These are phyloP conservation scores for Sarocladium oryzae DNA, from an alignment of 2,329 filamentous ascomycete genomes.

Conservation along the genomic window DNA sequence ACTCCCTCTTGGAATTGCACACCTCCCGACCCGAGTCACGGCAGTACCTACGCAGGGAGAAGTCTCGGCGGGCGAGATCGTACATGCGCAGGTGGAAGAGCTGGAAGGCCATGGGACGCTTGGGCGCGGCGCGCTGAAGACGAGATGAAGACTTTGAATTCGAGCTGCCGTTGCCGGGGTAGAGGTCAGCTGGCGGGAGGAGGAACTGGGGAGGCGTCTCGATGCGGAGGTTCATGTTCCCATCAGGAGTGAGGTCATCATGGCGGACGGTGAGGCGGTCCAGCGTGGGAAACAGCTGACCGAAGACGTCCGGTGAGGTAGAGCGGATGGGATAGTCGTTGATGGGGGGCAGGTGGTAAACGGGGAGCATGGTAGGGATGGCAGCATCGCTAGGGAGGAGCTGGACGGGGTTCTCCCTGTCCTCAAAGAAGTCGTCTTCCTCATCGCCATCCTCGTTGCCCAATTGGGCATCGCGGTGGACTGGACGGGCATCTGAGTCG, in stretches of 20 bases:
- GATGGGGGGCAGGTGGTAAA: conserved; percentile 55
- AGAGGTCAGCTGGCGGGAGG: background rate
- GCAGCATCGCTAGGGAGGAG: conserved; percentile 23
- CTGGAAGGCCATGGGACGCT: conserved; percentile 54
- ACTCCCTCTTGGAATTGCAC: conserved; percentile 73
- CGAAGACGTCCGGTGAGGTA: conserved; percentile 77
- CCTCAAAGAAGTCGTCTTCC: conserved; percentile 19
- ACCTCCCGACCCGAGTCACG: conserved; percentile 90
- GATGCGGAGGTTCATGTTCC: conserved; percentile 92
- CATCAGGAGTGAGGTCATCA: conserved; percentile 83
- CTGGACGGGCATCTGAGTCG: conserved; percentile 15
- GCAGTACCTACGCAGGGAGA: conserved; percentile 86
- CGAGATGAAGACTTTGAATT: background rate
- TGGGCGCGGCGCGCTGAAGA: conserved; percentile 41
- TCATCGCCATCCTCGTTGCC: conserved; percentile 22
- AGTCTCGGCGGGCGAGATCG: conserved; percentile 77
- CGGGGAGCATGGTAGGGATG: conserved; percentile 46
- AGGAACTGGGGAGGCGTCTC: conserved; percentile 48
- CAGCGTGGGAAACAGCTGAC: conserved; percentile 77
- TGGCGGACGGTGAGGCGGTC: conserved; percentile 78
- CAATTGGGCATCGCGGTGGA: conserved; percentile 16
- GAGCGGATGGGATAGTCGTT: conserved; percentile 59
- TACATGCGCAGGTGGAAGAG: conserved; percentile 96
- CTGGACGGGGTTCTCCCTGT: conserved; percentile 14
- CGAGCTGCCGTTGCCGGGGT: background rate